Conservation (phyloP, 164 flowering plant genomes). For the Vitis rotundifolia region DNA sequence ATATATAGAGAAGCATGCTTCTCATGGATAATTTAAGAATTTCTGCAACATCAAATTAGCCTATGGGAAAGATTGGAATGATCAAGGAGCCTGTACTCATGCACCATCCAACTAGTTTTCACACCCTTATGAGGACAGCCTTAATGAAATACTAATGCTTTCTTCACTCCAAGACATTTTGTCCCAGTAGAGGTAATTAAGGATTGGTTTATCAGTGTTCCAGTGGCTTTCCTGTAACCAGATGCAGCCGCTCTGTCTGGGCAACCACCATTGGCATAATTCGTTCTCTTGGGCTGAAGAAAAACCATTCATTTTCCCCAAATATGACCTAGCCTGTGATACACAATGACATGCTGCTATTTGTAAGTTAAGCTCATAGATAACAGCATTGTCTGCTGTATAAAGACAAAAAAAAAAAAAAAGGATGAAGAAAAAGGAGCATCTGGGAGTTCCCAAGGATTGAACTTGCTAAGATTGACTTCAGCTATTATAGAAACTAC, state of each 20-base stretch:
- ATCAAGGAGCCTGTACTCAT: slow-evolving; percentile 48
- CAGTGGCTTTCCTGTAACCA: slow-evolving; percentile 62
- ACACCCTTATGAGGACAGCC: slow-evolving; percentile 57
- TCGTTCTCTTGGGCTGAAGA: slow-evolving; percentile 43
- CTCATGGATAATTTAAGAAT: too few species aligned
- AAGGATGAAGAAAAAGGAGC: neutral
- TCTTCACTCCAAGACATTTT: slow-evolving; percentile 51
- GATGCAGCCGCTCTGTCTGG: slow-evolving; percentile 37
- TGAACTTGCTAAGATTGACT: slow-evolving; percentile 27
- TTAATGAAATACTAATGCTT: slow-evolving; percentile 52
- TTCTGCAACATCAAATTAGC: neutral
- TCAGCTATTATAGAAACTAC: slow-evolving; percentile 20
- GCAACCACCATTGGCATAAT: slow-evolving; percentile 40
- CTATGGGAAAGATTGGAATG: slow-evolving; percentile 10
- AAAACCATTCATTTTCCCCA: slow-evolving; percentile 40
- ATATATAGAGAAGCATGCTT: too few species aligned
- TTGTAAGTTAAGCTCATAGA: too few species aligned
- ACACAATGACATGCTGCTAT: too few species aligned
- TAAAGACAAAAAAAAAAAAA: neutral
- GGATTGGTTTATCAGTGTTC: slow-evolving; percentile 52
- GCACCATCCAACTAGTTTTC: slow-evolving; percentile 58
- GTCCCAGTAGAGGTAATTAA: slow-evolving; percentile 27
- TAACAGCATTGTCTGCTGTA: too few species aligned
- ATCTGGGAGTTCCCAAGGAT: slow-evolving; percentile 42
- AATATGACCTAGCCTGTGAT: slow-evolving; percentile 19